Percentiles rank a stretch among this genome's conserved stretches.
Conservation (phyloP, 768 basidiomycete genomes). For the Peribolospora kevripleyi region DNA sequence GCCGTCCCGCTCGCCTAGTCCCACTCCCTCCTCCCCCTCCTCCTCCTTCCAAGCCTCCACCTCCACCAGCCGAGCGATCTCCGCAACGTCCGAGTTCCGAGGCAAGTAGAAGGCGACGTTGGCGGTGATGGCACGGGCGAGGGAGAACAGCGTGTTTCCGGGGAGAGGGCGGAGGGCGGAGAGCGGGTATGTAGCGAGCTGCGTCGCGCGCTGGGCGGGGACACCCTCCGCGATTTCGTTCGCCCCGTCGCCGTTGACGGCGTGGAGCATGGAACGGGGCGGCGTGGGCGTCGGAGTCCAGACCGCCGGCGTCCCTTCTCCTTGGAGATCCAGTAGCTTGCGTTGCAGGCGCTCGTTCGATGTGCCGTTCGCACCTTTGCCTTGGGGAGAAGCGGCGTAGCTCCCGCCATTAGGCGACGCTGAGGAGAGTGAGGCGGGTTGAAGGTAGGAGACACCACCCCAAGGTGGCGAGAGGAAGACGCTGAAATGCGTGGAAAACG, state of each 20-base stretch:
- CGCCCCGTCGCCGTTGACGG: no score
- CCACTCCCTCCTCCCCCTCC: slow-evolving; percentile 38
- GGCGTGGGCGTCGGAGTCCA: slow-evolving; percentile 67
- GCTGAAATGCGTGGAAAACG: slow-evolving; percentile 13
- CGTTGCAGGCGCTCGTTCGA: background rate
- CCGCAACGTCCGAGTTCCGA: slow-evolving; percentile 46
- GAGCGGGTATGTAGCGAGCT: slow-evolving; percentile 35
- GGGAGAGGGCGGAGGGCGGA: slow-evolving; percentile 50
- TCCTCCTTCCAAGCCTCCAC: slow-evolving; percentile 38
- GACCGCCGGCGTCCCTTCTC: slow-evolving; percentile 60
- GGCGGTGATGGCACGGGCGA: slow-evolving; percentile 43
- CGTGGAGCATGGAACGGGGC: no score
- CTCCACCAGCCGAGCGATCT: slow-evolving; percentile 33
- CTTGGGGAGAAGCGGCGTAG: no score
- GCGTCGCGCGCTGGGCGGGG: slow-evolving; percentile 33
- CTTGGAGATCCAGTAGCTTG: background rate
- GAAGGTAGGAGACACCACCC: background rate
- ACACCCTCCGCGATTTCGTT: slow-evolving; percentile 32
- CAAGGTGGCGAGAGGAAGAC: background rate
- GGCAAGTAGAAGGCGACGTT: slow-evolving; percentile 83
- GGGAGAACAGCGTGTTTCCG: slow-evolving; percentile 53
- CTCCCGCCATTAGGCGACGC: no score
- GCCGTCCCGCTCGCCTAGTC: slow-evolving; percentile 81
- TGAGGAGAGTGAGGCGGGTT: no score
- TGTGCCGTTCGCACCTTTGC: no score